Evolutionary conservation across 306 rosid species (phyloP).

Genomic region (Sechiopsis laciniata): DNA sequence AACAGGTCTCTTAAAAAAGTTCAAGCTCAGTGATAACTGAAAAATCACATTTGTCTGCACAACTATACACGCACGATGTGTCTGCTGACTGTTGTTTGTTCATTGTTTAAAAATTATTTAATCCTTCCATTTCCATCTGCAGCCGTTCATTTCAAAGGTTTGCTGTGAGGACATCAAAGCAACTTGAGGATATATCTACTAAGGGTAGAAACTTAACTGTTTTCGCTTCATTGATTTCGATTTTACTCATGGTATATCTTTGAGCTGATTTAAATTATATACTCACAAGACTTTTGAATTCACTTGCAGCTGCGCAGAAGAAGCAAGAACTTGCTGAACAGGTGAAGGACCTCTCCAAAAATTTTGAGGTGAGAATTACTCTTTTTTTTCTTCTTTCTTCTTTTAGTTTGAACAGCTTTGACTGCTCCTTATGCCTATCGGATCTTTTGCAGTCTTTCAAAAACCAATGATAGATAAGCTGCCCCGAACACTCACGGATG

Average conservation of each 20-base stretch:
- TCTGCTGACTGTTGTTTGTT: too few species aligned
- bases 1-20: background rate
- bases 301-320: conserved; percentile 54
- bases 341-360: conserved; percentile 53
- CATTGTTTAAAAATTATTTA: background rate
- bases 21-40: background rate
- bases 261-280: background rate
- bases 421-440: background rate
- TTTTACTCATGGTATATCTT: background rate
- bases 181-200: conserved; percentile 52
- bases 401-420: background rate
- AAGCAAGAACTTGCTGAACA: conserved; percentile 61
- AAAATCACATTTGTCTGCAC: background rate
- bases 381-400: too few species aligned
- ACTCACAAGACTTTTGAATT: background rate
- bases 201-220: conserved; percentile 40
- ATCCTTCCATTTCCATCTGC: background rate
- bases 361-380: conserved; percentile 37
- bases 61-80: too few species aligned
- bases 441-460: conserved; percentile 29
- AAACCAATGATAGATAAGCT: conserved; percentile 16
- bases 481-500: too few species aligned
- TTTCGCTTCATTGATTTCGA: background rate
- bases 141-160: conserved; percentile 89
- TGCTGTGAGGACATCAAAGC: conserved; percentile 84